These are phyloP conservation scores for Isatis lusitanica DNA, from an alignment of 441 rosid genomes.

Conservation along the genomic window DNA sequence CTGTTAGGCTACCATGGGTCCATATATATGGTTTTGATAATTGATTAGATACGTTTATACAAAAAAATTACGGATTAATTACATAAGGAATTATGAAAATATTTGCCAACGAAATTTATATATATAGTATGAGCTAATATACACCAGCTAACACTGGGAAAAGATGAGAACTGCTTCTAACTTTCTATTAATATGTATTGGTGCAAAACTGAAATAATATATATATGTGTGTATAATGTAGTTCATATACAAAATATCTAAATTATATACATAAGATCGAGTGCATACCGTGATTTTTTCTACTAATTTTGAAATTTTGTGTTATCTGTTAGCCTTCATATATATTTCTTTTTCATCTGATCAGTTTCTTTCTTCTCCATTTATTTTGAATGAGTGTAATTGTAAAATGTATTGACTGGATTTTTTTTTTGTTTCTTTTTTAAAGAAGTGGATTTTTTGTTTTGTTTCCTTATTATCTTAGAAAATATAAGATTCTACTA, in stretches of 20 bases:
- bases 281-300: not conserved
- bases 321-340: not conserved
- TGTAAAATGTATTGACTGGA: not conserved
- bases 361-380: not conserved
- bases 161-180: not conserved
- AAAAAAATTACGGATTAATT: no score
- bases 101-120: not conserved
- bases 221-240: not conserved
- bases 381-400: not conserved
- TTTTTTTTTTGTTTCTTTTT: not conserved
- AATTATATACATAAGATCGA: not conserved
- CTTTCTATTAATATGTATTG: not conserved
- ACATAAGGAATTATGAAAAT: not conserved
- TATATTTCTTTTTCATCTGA: not conserved
- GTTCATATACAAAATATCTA: not conserved
- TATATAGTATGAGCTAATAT: not conserved
- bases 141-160: not conserved
- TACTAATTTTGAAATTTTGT: not conserved
- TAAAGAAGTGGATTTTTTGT: not conserved
- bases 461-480: not conserved
- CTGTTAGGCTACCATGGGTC: no score
- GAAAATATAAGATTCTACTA: not conserved
- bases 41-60: no score
- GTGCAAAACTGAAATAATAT: not conserved
- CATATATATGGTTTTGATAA: no score